Conservation (phyloP, 345 rosid species). For the Isatis tinctoria region DNA sequence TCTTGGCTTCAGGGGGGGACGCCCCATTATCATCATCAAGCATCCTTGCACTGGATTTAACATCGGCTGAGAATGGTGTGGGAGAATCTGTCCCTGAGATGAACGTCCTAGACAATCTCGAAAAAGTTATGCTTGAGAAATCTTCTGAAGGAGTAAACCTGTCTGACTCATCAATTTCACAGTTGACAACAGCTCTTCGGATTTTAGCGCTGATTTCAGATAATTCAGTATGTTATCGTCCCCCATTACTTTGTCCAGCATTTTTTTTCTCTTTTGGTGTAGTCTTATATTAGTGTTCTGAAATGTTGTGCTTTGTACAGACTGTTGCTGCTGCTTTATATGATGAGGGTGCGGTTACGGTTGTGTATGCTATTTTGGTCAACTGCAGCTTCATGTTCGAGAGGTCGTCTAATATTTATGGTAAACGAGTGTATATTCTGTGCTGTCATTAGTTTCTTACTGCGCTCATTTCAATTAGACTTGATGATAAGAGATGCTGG, state of each 20-base stretch:
- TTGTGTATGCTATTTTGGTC: constrained; percentile 72
- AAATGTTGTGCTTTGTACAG: constrained; percentile 42
- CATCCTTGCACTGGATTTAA: constrained; percentile 69
- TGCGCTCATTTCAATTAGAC: constrained; percentile 6
- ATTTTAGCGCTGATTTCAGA: constrained; percentile 83
- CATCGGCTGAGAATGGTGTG: constrained; percentile 61
- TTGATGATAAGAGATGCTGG: constrained; percentile 5
- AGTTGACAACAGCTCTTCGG: constrained; percentile 87
- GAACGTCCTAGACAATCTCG: constrained; percentile 85
- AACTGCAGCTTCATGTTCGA: constrained; percentile 89
- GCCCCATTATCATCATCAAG: constrained; percentile 73
- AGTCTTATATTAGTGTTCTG: constrained; percentile 1
- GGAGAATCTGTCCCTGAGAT: constrained; percentile 80
- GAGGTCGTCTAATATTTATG: constrained; percentile 86
- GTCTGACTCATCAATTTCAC: constrained; percentile 80
- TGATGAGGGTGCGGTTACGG: constrained; percentile 82
- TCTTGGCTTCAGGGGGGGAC: constrained; percentile 93
- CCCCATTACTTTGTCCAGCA: background rate
- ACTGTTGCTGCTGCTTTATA: constrained; percentile 77
- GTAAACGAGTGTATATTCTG: constrained; percentile 38
- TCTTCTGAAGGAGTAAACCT: constrained; percentile 81
- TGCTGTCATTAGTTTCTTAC: background rate
- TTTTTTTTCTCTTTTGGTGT: constrained; percentile 5
- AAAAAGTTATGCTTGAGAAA: constrained; percentile 70
- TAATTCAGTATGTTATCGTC: constrained; percentile 60